A percentile compares a stretch with the other conserved stretches of the same genome.
Evolutionary conservation across 164 flowering plant genomes (phyloP).

Genomic region (Euptelea pleiosperma): DNA sequence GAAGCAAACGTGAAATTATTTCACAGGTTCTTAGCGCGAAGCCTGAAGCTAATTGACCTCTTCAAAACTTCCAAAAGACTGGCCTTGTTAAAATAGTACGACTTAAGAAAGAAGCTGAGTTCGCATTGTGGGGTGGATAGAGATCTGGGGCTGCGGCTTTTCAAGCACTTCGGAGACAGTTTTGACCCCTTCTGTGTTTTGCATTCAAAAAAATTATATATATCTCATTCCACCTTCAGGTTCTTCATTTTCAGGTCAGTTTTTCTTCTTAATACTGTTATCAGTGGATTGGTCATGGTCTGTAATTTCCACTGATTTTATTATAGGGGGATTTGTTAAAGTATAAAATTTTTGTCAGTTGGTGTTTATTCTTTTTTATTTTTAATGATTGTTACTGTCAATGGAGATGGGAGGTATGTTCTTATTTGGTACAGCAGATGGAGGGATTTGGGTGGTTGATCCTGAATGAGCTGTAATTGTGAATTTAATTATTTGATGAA

Average conservation of each 20-base stretch:
- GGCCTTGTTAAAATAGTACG: neutral
- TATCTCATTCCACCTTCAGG: neutral
- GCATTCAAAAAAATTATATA: neutral
- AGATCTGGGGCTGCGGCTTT: slow-evolving; percentile 24
- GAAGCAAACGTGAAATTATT: neutral
- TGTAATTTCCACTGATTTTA: slow-evolving; percentile 21
- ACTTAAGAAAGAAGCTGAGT: slow-evolving; percentile 1
- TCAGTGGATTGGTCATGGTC: slow-evolving; percentile 5
- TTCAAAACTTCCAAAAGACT: neutral
- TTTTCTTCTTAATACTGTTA: too few relatives aligned
- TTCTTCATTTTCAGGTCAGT: slow-evolving; percentile 1
- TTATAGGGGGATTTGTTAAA: slow-evolving; percentile 10
- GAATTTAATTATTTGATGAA: too few relatives aligned
- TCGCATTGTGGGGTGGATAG: slow-evolving; percentile 11
- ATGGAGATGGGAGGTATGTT: too few relatives aligned
- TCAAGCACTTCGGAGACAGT: slow-evolving; percentile 22
- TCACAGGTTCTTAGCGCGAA: slow-evolving; percentile 5
- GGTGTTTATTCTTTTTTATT: slow-evolving; percentile 1
- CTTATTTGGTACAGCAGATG: too few relatives aligned
- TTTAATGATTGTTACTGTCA: too few relatives aligned
- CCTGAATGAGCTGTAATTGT: too few relatives aligned
- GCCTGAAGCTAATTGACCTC: slow-evolving; percentile 7
- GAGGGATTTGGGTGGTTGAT: too few relatives aligned
- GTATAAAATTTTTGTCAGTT: neutral
- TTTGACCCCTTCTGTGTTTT: slow-evolving; percentile 7